Evolutionary conservation across 768 basidiomycete genomes (phyloP).

Genomic region (Psilocybe cyanescens): DNA sequence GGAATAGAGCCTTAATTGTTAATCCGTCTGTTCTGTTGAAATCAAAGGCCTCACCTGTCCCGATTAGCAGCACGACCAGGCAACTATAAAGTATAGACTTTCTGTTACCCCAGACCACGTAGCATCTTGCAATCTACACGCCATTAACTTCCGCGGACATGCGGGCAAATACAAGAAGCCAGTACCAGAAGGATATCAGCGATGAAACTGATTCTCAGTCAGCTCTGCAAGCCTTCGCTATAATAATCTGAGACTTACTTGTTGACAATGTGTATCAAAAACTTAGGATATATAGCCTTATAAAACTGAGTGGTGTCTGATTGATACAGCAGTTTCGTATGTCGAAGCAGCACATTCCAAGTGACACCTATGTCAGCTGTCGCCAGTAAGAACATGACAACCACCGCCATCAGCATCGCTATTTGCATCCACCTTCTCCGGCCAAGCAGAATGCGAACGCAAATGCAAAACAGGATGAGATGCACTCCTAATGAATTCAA

Average conservation of each 20-base stretch:
- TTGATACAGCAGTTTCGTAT: slow-evolving; percentile 11
- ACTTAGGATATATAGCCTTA: slow-evolving; percentile 24
- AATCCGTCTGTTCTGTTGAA: not conserved
- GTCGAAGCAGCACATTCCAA: slow-evolving; percentile 15
- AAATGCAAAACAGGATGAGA: slow-evolving; percentile 32
- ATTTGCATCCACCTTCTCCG: slow-evolving; percentile 15
- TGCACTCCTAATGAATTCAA: slow-evolving; percentile 27
- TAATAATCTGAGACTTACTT: slow-evolving; percentile 23
- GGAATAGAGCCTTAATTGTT: not conserved
- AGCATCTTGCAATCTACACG: slow-evolving; percentile 30
- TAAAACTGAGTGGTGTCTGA: slow-evolving; percentile 9
- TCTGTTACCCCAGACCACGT: slow-evolving; percentile 29
- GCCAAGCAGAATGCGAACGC: slow-evolving; percentile 19
- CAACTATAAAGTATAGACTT: slow-evolving; percentile 22
- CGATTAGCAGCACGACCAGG: slow-evolving; percentile 21
- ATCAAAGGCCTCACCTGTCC: slow-evolving; percentile 22
- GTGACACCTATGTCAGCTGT: slow-evolving; percentile 27
- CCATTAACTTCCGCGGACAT: not conserved
- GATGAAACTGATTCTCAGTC: slow-evolving; percentile 20
- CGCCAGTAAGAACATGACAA: slow-evolving; percentile 23
- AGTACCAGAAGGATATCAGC: slow-evolving; percentile 31
- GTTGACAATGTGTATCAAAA: slow-evolving; percentile 23
- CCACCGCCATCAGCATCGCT: slow-evolving; percentile 19
- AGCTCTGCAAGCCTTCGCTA: not conserved
- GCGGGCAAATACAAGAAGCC: not conserved